Base-by-base conservation (phyloP, 768 basidiomycete genomes). In the Crassisporium funariophilum region DNA sequence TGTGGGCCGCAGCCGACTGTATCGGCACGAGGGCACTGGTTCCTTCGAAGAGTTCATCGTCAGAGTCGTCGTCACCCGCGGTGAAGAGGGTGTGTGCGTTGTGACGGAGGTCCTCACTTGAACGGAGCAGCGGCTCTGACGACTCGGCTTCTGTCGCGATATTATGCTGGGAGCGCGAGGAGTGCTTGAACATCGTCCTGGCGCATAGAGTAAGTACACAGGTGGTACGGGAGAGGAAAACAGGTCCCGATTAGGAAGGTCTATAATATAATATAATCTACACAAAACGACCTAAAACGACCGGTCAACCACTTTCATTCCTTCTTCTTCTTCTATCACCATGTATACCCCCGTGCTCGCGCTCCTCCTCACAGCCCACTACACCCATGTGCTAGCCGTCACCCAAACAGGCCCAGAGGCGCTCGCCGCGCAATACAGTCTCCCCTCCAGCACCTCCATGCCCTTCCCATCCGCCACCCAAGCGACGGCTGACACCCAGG, bases 381-480 rank as follows among this genome's bases (percentile, higher is more conserved):
- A 41, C 38, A 44, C 50, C 53, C 23, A 47, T 51, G 44, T 50
- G 49, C 38, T 61, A 57, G 64, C 63, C 33, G 54, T 61, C 20
- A 57, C 64, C 39, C 65, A 67, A 40, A 51, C 62, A 8, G 58
- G 67, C 44, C 64, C 64, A 1, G 63, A 65, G 34, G 59, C 65
- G 10, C 58, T 83, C 27, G 82, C 83, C 21, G 64, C 76, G 1
- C 72, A 67, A 49, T 85, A 75, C 59, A 69, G 70, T 9, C 74
- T 86, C 40, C 67, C 80, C 10, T 80, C 82, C 2, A 82, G 80
- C 60, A 88, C 86, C 2, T 59, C 69, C 4, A 63, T 88, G 12
- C 77, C 84, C 4, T 89, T 84, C 58, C 87, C 88, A 17, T 73
- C 79, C 4, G 72, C 80, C 4, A 85, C 84, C 0, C 76, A 77